Conservation (phyloP, 2,329 filamentous ascomycete species). For the Alternaria triticimaculans region DNA sequence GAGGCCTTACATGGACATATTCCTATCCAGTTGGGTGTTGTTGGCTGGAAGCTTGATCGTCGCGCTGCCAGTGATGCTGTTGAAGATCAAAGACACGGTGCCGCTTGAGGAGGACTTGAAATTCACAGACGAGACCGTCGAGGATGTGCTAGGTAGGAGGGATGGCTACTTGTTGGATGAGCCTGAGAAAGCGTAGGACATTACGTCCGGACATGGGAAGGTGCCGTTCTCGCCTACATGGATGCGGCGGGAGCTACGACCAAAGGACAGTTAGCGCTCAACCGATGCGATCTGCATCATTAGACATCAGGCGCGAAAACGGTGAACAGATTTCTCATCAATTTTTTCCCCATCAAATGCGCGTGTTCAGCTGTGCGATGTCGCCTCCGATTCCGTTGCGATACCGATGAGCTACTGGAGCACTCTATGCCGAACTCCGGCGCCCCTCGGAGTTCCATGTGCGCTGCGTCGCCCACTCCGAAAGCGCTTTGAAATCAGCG, state of each 20-base stretch:
- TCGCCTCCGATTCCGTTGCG: neutral
- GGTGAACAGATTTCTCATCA: neutral
- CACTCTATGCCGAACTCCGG: neutral
- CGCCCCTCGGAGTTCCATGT: neutral
- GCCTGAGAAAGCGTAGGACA: neutral
- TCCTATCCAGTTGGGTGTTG: constrained; percentile 77
- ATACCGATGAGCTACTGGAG: neutral
- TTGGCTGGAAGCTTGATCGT: constrained; percentile 73
- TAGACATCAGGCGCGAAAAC: neutral
- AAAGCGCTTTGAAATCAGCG: neutral
- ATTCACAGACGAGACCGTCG: constrained; percentile 77
- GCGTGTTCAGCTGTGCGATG: neutral
- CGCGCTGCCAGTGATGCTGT: constrained; percentile 76
- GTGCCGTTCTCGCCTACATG: neutral
- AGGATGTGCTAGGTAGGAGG: constrained; percentile 11
- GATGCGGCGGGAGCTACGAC: neutral
- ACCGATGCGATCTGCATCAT: neutral
- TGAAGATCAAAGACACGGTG: constrained; percentile 79
- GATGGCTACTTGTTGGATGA: neutral
- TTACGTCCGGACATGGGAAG: neutral
- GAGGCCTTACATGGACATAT: constrained; percentile 69
- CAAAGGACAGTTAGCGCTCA: neutral
- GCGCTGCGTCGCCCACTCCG: neutral
- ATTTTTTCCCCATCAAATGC: neutral
- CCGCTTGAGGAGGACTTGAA: constrained; percentile 70